A percentile compares a stretch with the other conserved stretches of the same genome.
phyloP scores from a whole-genome alignment of 2,329 filamentous ascomycete species.

The Penicillium sp. region DNA sequence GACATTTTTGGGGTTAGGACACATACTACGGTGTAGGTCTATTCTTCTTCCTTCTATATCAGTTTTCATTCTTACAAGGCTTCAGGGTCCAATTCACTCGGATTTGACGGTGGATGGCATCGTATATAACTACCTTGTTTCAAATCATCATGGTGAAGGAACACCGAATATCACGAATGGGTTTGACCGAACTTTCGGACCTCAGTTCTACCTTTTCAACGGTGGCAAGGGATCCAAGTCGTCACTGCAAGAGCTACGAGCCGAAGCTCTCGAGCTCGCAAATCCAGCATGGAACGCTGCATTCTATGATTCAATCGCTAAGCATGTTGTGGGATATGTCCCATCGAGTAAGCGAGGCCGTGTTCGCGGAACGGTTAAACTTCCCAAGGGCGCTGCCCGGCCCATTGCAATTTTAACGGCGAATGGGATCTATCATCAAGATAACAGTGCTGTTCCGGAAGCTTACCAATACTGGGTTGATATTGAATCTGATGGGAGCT shows the following conservation, averaged over 20 bases:
- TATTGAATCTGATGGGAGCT: constrained; percentile 52
- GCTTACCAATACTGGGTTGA: constrained; percentile 67
- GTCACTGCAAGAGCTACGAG: constrained; percentile 53
- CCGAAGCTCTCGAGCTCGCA: constrained; percentile 59
- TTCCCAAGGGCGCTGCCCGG: constrained; percentile 57
- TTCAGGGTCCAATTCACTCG: constrained; percentile 61
- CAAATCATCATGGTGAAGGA: constrained; percentile 66
- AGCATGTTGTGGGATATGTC: constrained; percentile 63
- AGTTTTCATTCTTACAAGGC: constrained; percentile 5
- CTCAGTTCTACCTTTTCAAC: constrained; percentile 67
- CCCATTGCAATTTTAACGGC: constrained; percentile 61
- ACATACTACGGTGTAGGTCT: constrained; percentile 35
- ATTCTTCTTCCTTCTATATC: background rate
- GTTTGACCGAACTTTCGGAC: constrained; percentile 68
- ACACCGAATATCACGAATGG: constrained; percentile 67
- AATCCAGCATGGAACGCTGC: constrained; percentile 59
- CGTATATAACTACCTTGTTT: constrained; percentile 67
- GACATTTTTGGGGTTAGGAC: constrained; percentile 21
- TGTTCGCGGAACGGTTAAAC: constrained; percentile 54
- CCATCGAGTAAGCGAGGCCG: constrained; percentile 56
- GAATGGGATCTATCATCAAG: constrained; percentile 59
- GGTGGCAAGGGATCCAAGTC: constrained; percentile 53
- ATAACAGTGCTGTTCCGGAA: constrained; percentile 59
- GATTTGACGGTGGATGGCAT: constrained; percentile 68
- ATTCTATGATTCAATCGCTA: constrained; percentile 67